Base-by-base conservation (phyloP, 768 basidiomycete genomes). In the Mycena floridula region DNA sequence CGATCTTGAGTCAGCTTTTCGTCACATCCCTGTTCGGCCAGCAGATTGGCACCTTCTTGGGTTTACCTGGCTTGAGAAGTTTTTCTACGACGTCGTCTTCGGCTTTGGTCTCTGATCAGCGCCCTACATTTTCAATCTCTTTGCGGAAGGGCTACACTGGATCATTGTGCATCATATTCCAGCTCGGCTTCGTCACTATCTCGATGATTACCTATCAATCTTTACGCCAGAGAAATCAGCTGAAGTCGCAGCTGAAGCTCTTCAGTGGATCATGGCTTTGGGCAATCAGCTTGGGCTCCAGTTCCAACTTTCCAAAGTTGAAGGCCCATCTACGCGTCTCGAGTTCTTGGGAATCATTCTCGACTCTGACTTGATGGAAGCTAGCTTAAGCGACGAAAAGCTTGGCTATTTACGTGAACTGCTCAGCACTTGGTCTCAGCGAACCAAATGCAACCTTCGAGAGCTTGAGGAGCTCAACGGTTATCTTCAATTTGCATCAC, bases 31-130 rank as follows among this genome's bases (percentile, higher is more conserved):
- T 16, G 56, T 53, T 18, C 47, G 50, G 6, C 44, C 37, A 0
- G 43, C 23, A 6, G 60, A 61, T 32, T 53, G 56, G 52, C 56
- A 45, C 40, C 50, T 58, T 25, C 12, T 37, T n/a, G n/a, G n/a
- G n/a, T n/a, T n/a, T n/a, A n/a, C n/a, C n/a, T n/a, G n/a, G n/a
- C n/a, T n/a, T n/a, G n/a, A n/a, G n/a, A n/a, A n/a, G n/a, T n/a
- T 42, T 38, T 54, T 50, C 32, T 40, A 47, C 23, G 55, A 55
- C 38, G 41, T 50, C 7, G 46, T 53, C n/a, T 50, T 59, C 18
- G 40, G 46, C 0, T 59, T 59, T 40, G 55, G 58, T 5, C 23
- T 56, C 12, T 41, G 52, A 9, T 50, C 55, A 13, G 59, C 54
- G 0, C 58, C 58, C 7, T 53, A 53, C 26, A n/a, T n/a, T n/a